A percentile compares a stretch with the other conserved stretches of the same genome.
Evolutionary conservation across 495 filamentous ascomycete species (phyloP).

Genomic region (Lichina pygmaea): DNA sequence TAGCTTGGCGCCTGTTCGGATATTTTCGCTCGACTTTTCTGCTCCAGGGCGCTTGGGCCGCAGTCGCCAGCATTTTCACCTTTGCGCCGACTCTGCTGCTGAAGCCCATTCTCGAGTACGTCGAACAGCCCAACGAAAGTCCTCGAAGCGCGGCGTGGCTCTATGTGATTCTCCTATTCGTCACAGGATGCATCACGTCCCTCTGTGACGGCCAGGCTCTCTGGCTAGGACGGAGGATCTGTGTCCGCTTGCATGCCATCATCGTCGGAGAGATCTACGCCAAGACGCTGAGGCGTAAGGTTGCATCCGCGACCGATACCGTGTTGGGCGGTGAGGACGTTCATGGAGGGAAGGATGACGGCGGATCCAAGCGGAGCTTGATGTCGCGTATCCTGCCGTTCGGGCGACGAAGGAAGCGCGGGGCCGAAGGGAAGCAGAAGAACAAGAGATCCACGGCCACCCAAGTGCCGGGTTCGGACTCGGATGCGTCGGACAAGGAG

Average conservation of each 20-base stretch:
- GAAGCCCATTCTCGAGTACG: constrained; percentile 73
- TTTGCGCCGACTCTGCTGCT: constrained; percentile 83
- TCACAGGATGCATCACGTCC: constrained; percentile 51
- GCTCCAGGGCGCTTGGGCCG: constrained; percentile 55
- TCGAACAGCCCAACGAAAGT: constrained; percentile 53
- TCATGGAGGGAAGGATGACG: constrained; percentile 10
- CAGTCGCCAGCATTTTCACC: constrained; percentile 49
- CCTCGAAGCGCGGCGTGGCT: constrained; percentile 87
- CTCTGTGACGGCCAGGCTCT: constrained; percentile 68
- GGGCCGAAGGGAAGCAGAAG: constrained; percentile 15
- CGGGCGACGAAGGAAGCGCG: constrained; percentile 32
- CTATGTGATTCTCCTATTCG: constrained; percentile 71
- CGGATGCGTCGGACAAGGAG: constrained; percentile 5
- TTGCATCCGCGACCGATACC: constrained; percentile 45
- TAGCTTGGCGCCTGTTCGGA: constrained; percentile 57
- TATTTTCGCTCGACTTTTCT: constrained; percentile 61
- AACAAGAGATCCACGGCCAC: constrained; percentile 9
- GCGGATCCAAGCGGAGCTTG: constrained; percentile 15
- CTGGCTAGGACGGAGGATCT: constrained; percentile 80
- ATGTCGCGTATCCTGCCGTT: constrained; percentile 26
- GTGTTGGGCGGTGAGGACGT: constrained; percentile 25
- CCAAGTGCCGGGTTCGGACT: constrained; percentile 12
- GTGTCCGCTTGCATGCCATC: constrained; percentile 75
- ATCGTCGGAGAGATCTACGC: constrained; percentile 96
- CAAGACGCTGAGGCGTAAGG: constrained; percentile 83